Conservation (phyloP, 305 asterid species). For the Solanum hybrid region DNA sequence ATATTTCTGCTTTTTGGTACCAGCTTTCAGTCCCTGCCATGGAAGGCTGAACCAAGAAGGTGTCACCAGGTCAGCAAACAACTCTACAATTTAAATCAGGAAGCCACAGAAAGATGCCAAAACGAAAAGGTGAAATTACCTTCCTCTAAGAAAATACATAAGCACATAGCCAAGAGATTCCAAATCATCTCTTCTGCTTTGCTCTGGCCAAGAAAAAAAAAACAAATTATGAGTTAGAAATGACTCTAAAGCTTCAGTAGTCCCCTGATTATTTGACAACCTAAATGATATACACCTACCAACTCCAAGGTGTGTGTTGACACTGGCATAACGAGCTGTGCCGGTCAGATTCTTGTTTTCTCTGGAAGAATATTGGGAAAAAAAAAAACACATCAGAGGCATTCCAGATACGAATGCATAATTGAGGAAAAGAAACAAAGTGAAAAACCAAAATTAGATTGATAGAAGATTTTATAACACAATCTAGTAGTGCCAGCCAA, state of each 20-base stretch:
- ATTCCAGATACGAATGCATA: neutral
- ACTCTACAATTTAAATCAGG: slow-evolving; percentile 3
- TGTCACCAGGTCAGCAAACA: slow-evolving; percentile 5
- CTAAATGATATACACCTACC: slow-evolving; percentile 34
- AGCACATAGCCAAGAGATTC: slow-evolving; percentile 64
- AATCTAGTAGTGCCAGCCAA: neutral
- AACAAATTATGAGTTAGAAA: neutral
- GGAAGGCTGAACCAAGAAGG: slow-evolving; percentile 44
- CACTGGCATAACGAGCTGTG: slow-evolving; percentile 76
- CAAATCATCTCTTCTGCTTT: slow-evolving; percentile 73
- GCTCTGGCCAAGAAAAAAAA: slow-evolving; percentile 37
- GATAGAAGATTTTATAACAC: neutral
- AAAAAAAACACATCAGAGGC: neutral
- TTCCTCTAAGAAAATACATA: slow-evolving; percentile 73
- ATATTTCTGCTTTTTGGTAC: slow-evolving; percentile 68
- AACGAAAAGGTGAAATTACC: slow-evolving; percentile 23
- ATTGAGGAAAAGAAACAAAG: neutral
- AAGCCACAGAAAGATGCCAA: slow-evolving; percentile 5
- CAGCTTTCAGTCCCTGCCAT: slow-evolving; percentile 76
- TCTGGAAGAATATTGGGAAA: slow-evolving; percentile 24
- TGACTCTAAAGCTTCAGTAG: neutral
- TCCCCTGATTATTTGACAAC: neutral
- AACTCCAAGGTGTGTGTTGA: slow-evolving; percentile 66
- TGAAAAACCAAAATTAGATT: neutral
- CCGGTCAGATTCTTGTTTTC: slow-evolving; percentile 76